Evolutionary conservation across 345 rosid genomes (phyloP).

Genomic region (Adansonia digitata): DNA sequence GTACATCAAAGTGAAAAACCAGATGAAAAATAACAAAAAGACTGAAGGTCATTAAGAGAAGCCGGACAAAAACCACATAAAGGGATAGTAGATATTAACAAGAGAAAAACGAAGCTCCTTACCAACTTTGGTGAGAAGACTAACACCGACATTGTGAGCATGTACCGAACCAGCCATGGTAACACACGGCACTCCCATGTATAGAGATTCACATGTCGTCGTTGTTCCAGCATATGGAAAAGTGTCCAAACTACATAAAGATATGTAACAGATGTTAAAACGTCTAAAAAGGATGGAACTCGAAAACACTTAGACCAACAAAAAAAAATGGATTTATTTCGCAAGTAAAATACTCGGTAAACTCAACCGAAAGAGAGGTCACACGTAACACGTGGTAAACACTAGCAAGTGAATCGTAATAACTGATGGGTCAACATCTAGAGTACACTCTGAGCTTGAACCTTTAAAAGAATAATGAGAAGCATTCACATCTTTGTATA

Average conservation of each 20-base stretch:
- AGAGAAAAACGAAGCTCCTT: constrained; percentile 21
- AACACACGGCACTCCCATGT: constrained; percentile 98
- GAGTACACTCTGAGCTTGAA: not conserved
- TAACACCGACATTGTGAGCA: constrained; percentile 98
- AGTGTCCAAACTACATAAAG: constrained; percentile 80
- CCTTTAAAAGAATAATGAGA: not conserved
- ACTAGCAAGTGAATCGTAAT: not conserved
- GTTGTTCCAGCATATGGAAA: constrained; percentile 99
- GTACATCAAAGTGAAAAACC: not conserved
- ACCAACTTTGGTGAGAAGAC: constrained; percentile 92
- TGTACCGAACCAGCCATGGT: constrained; percentile 97
- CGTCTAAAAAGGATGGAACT: not conserved
- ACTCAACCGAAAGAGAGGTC: not conserved
- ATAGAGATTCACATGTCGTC: constrained; percentile 93
- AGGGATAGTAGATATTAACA: not conserved
- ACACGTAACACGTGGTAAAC: not conserved
- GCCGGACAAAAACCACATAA: not conserved
- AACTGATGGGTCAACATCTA: not conserved
- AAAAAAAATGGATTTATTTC: not conserved
- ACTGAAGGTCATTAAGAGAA: not conserved
- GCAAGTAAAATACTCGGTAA: not conserved
- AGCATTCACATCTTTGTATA: not conserved
- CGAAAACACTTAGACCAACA: constrained; percentile 5
- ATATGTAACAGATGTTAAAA: constrained; percentile 8
- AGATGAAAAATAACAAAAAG: not conserved